Conservation (phyloP, 768 basidiomycete genomes). For the Lanmaoa rubissima region DNA sequence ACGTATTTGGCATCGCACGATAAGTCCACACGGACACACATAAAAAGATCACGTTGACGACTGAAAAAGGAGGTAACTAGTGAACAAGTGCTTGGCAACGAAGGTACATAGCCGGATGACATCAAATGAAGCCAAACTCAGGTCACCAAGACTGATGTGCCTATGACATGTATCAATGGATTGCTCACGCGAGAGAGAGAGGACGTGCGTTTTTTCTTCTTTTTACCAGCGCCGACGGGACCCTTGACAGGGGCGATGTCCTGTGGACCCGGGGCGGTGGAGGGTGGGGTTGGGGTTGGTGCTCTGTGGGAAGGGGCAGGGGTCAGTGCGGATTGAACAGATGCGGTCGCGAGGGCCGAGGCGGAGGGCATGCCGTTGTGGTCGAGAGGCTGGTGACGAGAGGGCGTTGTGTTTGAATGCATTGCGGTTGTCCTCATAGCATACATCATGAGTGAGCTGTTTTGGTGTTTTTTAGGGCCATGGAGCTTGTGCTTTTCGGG, state of each 20-base stretch:
- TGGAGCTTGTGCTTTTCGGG: constrained; percentile 26
- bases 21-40: neutral
- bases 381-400: constrained; percentile 34
- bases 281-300: constrained; percentile 33
- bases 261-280: constrained; percentile 40
- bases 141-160: constrained; percentile 24
- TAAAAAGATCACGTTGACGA: neutral
- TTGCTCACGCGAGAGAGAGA: neutral
- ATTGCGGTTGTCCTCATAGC: constrained; percentile 80
- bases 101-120: too few species aligned
- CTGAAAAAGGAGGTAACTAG: neutral
- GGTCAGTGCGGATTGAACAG: constrained; percentile 29
- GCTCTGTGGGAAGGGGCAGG: constrained; percentile 36
- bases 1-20: constrained; percentile 1
- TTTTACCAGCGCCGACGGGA: constrained; percentile 54
- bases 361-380: constrained; percentile 27
- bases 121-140: constrained; percentile 9
- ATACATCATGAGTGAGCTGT: constrained; percentile 64
- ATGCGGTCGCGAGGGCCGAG: constrained; percentile 23
- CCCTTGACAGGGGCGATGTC: constrained; percentile 46
- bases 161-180: constrained; percentile 13
- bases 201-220: constrained; percentile 72
- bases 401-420: constrained; percentile 58
- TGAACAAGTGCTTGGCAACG: neutral
- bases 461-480: constrained; percentile 57